phyloP scores from a whole-genome alignment of 2,329 filamentous ascomycete species.

The Fusarium mangiferae region DNA sequence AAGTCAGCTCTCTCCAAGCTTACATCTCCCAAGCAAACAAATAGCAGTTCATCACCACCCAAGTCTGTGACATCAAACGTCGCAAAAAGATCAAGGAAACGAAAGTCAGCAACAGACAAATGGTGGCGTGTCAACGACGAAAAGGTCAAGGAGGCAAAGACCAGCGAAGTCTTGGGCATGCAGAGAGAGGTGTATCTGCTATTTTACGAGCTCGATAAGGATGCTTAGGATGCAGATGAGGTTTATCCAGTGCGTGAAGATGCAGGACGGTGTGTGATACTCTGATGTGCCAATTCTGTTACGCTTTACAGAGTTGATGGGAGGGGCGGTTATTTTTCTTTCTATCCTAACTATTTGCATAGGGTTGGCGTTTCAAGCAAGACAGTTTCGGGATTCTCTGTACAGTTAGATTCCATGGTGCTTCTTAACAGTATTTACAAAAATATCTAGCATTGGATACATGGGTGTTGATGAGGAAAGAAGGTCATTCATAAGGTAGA shows the following conservation, averaged over 20 bases:
- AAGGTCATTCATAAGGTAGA: background rate
- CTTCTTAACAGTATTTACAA: background rate
- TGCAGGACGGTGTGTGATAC: background rate
- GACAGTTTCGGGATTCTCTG: conserved; percentile 6
- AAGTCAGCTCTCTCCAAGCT: conserved; percentile 64
- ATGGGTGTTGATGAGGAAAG: background rate
- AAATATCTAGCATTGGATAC: conserved; percentile 5
- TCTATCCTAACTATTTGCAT: conserved; percentile 33
- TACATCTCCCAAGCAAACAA: conserved; percentile 51
- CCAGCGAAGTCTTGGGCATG: conserved; percentile 89
- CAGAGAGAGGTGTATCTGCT: conserved; percentile 95
- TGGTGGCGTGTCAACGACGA: conserved; percentile 99
- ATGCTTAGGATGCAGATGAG: conserved; percentile 41
- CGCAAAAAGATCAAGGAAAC: conserved; percentile 61
- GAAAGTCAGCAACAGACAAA: conserved; percentile 67
- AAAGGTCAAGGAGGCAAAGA: conserved; percentile 94
- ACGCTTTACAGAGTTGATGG: background rate
- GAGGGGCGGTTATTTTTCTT: background rate
- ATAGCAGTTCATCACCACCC: conserved; percentile 36
- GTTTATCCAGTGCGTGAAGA: background rate
- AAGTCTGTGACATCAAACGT: conserved; percentile 36
- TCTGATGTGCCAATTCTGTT: conserved; percentile 1
- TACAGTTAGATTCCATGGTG: conserved; percentile 26
- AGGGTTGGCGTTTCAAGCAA: conserved; percentile 38
- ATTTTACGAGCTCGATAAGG: conserved; percentile 88